Evolutionary conservation across 768 basidiomycete species (phyloP).

Genomic region (Basidioascus undulatus): DNA sequence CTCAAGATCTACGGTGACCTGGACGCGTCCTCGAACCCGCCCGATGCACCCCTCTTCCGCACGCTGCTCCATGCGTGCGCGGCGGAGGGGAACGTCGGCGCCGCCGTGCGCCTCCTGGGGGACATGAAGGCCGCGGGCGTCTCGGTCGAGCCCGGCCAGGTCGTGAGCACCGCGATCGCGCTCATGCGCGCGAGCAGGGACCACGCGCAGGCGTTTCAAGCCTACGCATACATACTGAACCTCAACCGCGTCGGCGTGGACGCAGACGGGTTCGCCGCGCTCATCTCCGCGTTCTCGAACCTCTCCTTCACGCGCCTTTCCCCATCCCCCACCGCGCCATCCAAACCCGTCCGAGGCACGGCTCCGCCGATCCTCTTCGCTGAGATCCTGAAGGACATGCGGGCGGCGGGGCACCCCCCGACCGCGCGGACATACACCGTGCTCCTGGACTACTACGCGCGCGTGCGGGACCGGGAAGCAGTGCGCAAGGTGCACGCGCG

Average conservation of each 20-base stretch:
- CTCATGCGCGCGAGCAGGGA: background rate
- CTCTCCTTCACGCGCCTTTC: no score
- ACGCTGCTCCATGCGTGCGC: background rate
- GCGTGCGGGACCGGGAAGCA: background rate
- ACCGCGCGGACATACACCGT: background rate
- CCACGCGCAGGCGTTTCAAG: background rate
- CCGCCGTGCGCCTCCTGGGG: background rate
- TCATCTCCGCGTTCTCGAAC: background rate
- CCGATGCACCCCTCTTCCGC: background rate
- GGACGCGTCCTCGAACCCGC: no score
- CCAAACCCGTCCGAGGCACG: no score
- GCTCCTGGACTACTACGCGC: background rate
- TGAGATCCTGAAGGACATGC: background rate
- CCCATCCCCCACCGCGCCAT: no score
- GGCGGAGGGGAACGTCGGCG: background rate
- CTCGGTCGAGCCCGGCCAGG: background rate
- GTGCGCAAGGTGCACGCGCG: background rate
- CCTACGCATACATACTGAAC: background rate
- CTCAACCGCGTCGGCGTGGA: background rate
- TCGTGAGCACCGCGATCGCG: background rate
- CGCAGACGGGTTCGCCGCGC: background rate
- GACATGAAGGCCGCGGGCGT: background rate
- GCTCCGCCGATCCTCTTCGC: no score
- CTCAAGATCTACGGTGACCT: background rate
- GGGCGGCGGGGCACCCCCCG: no score